Evolutionary conservation across 176 grass and related monocot species (phyloP).

Genomic region (Hyparrhenia diplandra): DNA sequence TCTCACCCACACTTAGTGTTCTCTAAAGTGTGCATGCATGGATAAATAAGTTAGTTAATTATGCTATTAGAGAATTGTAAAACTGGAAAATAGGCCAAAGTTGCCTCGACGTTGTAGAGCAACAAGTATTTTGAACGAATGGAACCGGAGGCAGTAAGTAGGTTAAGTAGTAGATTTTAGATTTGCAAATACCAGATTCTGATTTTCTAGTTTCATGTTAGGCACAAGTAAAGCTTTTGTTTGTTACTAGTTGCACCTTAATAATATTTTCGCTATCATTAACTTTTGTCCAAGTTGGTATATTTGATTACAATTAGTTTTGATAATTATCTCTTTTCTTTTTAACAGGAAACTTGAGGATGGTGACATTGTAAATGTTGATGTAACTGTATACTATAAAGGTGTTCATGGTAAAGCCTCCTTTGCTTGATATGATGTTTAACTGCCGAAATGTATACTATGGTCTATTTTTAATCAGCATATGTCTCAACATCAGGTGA

Average conservation of each 20-base stretch:
- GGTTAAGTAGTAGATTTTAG: not conserved
- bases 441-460: not conserved
- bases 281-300: not conserved
- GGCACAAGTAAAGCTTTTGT: not conserved
- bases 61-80: not conserved
- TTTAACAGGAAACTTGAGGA: constrained; percentile 84
- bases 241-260: not conserved
- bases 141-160: not conserved
- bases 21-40: not conserved
- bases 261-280: not conserved
- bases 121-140: not conserved
- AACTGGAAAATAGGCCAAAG: not conserved
- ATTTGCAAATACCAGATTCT: not conserved
- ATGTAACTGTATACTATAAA: constrained; percentile 88
- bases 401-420: constrained; percentile 82
- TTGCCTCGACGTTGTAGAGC: not conserved
- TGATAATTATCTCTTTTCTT: constrained; percentile 39
- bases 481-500: constrained; percentile 63
- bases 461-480: not conserved
- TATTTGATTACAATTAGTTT: not conserved
- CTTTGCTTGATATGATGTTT: constrained; percentile 14
- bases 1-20: not conserved
- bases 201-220: not conserved
- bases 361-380: constrained; percentile 98
- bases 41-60: not conserved